Percentiles rank a stretch among this genome's conserved stretches.
These are phyloP conservation scores for Solanum sejunctum DNA, from an alignment of 257 asterid species.

Conservation along the genomic window DNA sequence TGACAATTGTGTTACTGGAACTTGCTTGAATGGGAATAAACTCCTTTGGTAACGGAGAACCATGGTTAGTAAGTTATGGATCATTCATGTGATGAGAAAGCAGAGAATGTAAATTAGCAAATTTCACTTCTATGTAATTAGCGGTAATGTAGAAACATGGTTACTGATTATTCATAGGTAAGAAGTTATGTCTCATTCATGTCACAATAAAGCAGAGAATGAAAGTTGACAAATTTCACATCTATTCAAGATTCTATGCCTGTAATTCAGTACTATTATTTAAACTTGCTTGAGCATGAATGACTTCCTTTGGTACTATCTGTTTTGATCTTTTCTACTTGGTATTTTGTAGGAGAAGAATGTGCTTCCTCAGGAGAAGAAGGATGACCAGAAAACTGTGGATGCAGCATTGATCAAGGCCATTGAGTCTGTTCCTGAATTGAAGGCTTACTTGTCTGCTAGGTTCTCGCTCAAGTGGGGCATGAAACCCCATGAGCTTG, in stretches of 20 bases:
- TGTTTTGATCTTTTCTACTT: background rate
- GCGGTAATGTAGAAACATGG: background rate
- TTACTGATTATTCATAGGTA: background rate
- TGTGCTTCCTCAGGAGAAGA: constrained; percentile 8
- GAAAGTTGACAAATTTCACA: background rate
- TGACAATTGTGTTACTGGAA: background rate
- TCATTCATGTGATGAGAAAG: background rate
- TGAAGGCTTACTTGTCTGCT: constrained; percentile 10
- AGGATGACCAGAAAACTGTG: constrained; percentile 5
- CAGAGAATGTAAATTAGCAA: background rate
- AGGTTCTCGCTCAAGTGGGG: constrained; percentile 12
- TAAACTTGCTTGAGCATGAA: background rate
- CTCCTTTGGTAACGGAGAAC: background rate
- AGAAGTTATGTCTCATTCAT: background rate
- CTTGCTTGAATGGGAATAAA: background rate
- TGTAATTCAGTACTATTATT: background rate
- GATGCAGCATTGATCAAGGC: constrained; percentile 9
- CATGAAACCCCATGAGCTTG: constrained; percentile 18
- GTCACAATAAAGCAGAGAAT: too few species aligned
- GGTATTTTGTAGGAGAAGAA: constrained; percentile 9
- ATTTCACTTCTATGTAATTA: background rate
- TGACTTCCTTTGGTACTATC: background rate
- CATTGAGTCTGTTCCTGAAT: constrained; percentile 4
- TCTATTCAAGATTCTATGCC: background rate
- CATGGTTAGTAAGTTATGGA: background rate